A percentile compares a stretch with the other conserved stretches of the same genome.
Evolutionary conservation across 768 basidiomycete species (phyloP).

Genomic region (Hygrocybe punicea): DNA sequence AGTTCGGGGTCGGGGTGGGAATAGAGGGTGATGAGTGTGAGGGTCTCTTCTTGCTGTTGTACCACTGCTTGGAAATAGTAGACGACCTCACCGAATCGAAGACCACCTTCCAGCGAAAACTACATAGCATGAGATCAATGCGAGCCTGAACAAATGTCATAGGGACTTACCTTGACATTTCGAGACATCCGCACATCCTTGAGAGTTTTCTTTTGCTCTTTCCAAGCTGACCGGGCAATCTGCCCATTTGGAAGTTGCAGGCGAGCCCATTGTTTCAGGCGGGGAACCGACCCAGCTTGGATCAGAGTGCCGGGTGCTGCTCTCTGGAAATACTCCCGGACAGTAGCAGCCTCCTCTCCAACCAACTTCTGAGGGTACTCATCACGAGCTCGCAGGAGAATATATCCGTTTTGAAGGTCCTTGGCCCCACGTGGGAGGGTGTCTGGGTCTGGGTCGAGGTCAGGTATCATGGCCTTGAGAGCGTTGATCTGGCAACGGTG

Average conservation of each 20-base stretch:
- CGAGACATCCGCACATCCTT: slow-evolving; percentile 1
- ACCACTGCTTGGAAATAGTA: slow-evolving; percentile 2
- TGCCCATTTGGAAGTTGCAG: slow-evolving; percentile 25
- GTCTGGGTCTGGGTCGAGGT: slow-evolving; percentile 24
- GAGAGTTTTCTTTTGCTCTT: slow-evolving; percentile 8
- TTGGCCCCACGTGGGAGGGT: slow-evolving; percentile 6
- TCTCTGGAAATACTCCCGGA: background rate
- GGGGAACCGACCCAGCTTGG: background rate
- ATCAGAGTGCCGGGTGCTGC: background rate
- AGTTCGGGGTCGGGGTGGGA: slow-evolving; percentile 5
- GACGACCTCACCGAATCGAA: background rate
- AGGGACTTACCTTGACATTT: slow-evolving; percentile 5
- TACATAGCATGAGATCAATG: background rate
- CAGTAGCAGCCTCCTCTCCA: background rate
- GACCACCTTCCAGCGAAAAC: background rate
- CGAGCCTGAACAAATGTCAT: background rate
- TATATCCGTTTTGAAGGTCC: slow-evolving; percentile 5
- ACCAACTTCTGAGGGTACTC: background rate
- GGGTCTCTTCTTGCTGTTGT: slow-evolving; percentile 9
- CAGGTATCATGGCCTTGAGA: slow-evolving; percentile 5
- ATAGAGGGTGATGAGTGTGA: slow-evolving; percentile 10
- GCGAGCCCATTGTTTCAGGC: slow-evolving; percentile 18
- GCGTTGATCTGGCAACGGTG: slow-evolving; percentile 5
- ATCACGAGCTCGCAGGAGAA: slow-evolving; percentile 3
- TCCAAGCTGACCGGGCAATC: slow-evolving; percentile 21